A percentile compares a stretch with the other conserved stretches of the same genome.
These are phyloP conservation scores for Exsudoporus frostii DNA, from an alignment of 768 basidiomycete genomes.

Conservation along the genomic window DNA sequence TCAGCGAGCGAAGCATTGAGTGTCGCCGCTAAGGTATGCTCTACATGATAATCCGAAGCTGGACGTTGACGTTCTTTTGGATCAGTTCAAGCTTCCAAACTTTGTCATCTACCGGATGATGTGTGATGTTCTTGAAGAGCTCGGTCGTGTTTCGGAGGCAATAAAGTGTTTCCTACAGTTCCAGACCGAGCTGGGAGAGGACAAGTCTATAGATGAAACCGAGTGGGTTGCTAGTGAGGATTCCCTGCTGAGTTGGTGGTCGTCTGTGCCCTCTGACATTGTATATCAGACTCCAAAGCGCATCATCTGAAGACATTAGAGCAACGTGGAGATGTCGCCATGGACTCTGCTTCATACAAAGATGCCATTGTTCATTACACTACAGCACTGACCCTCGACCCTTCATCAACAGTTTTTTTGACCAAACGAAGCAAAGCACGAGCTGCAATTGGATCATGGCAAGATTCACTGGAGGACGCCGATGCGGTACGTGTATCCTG, in stretches of 20 bases:
- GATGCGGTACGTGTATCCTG: neutral
- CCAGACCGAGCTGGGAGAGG: neutral
- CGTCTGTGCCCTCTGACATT: neutral
- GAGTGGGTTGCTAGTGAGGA: neutral
- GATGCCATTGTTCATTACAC: neutral
- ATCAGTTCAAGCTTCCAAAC: slow-evolving; percentile 1
- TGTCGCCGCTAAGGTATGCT: neutral
- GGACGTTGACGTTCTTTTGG: neutral
- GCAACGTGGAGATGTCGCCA: neutral
- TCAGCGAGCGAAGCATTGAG: neutral
- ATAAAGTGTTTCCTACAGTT: neutral
- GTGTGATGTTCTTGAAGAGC: neutral
- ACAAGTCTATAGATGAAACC: neutral
- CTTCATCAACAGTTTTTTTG: neutral
- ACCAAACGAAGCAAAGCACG: neutral
- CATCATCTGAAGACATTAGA: neutral
- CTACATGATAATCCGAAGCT: too few species aligned
- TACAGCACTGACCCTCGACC: neutral
- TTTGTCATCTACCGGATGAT: neutral
- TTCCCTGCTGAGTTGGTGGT: neutral
- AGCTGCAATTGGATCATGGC: neutral
- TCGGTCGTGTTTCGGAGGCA: neutral
- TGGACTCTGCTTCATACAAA: neutral
- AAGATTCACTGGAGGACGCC: neutral
- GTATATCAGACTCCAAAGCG: neutral